A percentile compares a stretch with the other conserved stretches of the same genome.
Conservation (phyloP, 2,329 filamentous ascomycete species). For the Colletotrichum musicola region DNA sequence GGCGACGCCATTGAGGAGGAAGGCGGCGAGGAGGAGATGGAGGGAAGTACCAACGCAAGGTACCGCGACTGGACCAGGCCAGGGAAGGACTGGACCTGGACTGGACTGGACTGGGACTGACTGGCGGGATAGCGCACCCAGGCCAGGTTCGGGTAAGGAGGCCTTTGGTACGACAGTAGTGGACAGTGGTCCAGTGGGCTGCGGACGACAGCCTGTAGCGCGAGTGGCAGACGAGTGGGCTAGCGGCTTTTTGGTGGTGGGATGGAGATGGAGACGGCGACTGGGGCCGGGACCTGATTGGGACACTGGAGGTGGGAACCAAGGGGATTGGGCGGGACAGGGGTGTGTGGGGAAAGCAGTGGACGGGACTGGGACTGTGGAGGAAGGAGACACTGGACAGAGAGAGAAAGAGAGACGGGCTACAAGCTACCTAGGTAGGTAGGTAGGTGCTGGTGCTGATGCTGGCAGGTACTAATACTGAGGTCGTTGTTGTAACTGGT, state of each 20-base stretch:
- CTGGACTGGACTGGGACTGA: slow-evolving; percentile 11
- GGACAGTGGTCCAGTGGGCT: slow-evolving; percentile 1
- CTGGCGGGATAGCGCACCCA: background rate
- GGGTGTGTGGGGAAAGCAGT: slow-evolving; percentile 14
- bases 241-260: slow-evolving; percentile 6
- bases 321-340: slow-evolving; percentile 21
- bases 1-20: slow-evolving; percentile 2
- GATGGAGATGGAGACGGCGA: slow-evolving; percentile 15
- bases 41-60: slow-evolving; percentile 14
- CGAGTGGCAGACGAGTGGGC: slow-evolving; percentile 13
- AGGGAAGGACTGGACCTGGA: slow-evolving; percentile 4
- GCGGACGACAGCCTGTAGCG: slow-evolving; percentile 8
- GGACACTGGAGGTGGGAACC: slow-evolving; percentile 19
- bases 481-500: too few relatives aligned
- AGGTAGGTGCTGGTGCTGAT: background rate
- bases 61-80: slow-evolving; percentile 11
- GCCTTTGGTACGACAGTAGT: background rate
- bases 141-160: slow-evolving; percentile 1
- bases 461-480: slow-evolving; percentile 1
- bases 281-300: slow-evolving; percentile 26
- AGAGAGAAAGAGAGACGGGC: slow-evolving; percentile 13
- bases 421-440: background rate
- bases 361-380: slow-evolving; percentile 17
- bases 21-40: slow-evolving; percentile 1
- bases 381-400: slow-evolving; percentile 14